Evolutionary conservation across 257 asterid genomes (phyloP).

Genomic region (Striga asiatica): DNA sequence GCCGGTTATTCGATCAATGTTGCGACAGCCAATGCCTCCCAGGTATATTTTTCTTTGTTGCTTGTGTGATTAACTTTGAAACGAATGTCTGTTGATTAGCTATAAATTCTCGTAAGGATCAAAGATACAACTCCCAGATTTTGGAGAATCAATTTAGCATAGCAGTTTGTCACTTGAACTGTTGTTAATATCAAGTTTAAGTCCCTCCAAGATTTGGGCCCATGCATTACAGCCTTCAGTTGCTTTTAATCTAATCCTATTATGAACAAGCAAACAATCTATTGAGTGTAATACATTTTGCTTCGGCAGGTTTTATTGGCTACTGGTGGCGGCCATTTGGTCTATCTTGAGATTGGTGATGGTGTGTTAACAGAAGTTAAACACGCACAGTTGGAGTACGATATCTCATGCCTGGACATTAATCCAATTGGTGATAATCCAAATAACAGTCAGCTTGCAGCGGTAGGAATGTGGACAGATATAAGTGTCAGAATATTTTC

Average conservation of each 20-base stretch:
- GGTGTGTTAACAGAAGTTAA: conserved; percentile 66
- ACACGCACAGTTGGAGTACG: conserved; percentile 74
- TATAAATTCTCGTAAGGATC: background rate
- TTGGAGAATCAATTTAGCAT: background rate
- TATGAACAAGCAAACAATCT: too few relatives aligned
- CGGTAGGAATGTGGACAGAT: conserved; percentile 99
- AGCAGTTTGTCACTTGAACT: background rate
- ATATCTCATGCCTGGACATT: conserved; percentile 91
- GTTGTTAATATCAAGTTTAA: background rate
- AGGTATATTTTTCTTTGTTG: conserved; percentile 32
- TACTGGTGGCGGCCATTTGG: conserved; percentile 93
- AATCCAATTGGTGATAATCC: conserved; percentile 87
- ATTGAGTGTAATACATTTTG: conserved; percentile 12
- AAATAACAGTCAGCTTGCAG: conserved; percentile 74
- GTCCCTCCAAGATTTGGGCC: background rate
- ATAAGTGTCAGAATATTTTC: conserved; percentile 66
- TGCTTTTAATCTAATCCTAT: background rate
- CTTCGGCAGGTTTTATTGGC: conserved; percentile 77
- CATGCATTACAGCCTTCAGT: background rate
- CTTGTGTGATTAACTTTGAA: conserved; percentile 4
- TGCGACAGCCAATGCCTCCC: conserved; percentile 90
- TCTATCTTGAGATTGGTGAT: conserved; percentile 90
- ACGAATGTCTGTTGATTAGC: background rate
- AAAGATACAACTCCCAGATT: background rate
- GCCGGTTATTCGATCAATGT: conserved; percentile 70